Conservation (phyloP, 2,329 filamentous ascomycete genomes). For the Samsoniella hepiali region DNA sequence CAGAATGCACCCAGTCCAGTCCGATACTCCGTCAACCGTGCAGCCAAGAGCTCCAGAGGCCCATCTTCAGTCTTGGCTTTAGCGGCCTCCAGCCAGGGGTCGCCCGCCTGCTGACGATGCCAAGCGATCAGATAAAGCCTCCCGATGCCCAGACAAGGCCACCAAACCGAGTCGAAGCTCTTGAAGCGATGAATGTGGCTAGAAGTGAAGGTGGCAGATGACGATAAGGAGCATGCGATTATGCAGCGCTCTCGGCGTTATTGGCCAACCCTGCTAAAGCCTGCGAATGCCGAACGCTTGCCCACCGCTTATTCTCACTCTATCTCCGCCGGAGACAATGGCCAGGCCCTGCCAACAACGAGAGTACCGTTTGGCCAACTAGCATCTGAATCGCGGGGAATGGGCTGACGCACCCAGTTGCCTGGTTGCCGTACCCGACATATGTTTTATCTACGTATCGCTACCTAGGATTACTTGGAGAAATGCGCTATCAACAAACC, state of each 20-base stretch:
- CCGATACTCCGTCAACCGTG: neutral
- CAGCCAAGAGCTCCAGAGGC: neutral
- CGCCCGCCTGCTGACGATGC: neutral
- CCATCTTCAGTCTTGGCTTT: neutral
- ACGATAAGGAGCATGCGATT: no score
- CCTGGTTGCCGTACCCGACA: slow-evolving; percentile 6
- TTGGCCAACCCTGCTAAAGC: neutral
- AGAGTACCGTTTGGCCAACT: neutral
- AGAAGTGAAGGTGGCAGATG: neutral
- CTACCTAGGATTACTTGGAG: neutral
- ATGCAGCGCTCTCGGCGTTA: neutral
- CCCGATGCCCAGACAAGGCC: slow-evolving; percentile 1
- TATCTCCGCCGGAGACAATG: slow-evolving; percentile 2
- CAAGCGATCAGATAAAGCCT: slow-evolving; percentile 13
- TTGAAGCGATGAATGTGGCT: neutral
- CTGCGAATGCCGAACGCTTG: slow-evolving; percentile 1
- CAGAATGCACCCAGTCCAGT: neutral
- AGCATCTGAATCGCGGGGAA: neutral
- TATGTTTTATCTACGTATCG: neutral
- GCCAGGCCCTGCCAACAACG: neutral
- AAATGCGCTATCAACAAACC: neutral
- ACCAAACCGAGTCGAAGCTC: neutral
- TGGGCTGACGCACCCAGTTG: neutral
- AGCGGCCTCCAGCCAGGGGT: slow-evolving; percentile 5
- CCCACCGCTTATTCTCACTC: slow-evolving; percentile 12